These are phyloP conservation scores for Pleurotus tuber-regium DNA, from an alignment of 768 basidiomycete species.

Conservation along the genomic window DNA sequence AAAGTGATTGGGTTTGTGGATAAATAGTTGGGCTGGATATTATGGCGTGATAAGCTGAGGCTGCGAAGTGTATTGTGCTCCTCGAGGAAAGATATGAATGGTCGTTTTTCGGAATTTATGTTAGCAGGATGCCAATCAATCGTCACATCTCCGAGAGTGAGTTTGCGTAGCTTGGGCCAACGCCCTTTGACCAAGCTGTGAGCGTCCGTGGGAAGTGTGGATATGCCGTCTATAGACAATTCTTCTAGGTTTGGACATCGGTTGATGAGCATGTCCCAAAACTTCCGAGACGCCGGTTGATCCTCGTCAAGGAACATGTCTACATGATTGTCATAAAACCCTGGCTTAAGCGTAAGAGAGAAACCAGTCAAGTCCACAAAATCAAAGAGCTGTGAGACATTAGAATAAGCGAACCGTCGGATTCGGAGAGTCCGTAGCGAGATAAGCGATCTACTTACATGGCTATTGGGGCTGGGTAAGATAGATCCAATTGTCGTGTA, in stretches of 20 bases:
- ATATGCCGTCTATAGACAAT: slow-evolving; percentile 53
- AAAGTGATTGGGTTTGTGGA: slow-evolving; percentile 43
- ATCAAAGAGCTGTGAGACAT: slow-evolving; percentile 54
- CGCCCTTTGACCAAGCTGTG: slow-evolving; percentile 54
- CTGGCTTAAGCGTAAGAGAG: slow-evolving; percentile 53
- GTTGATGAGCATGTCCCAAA: slow-evolving; percentile 72
- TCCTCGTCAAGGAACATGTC: slow-evolving; percentile 57
- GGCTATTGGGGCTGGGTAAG: slow-evolving; percentile 56
- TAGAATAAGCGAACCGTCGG: slow-evolving; percentile 1
- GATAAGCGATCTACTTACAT: slow-evolving; percentile 42
- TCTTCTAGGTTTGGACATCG: slow-evolving; percentile 67
- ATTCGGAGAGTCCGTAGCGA: slow-evolving; percentile 5
- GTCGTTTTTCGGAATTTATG: slow-evolving; percentile 45
- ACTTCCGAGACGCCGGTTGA: slow-evolving; percentile 43
- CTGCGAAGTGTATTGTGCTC: slow-evolving; percentile 53
- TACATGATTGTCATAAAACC: slow-evolving; percentile 62
- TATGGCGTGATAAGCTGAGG: slow-evolving; percentile 51
- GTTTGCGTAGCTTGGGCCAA: slow-evolving; percentile 63
- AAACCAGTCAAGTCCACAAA: slow-evolving; percentile 65
- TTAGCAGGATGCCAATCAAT: slow-evolving; percentile 50
- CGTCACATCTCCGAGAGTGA: slow-evolving; percentile 64
- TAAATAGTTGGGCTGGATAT: slow-evolving; percentile 53
- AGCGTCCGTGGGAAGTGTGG: slow-evolving; percentile 53
- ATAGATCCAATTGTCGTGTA: slow-evolving; percentile 60
- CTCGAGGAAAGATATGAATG: slow-evolving; percentile 68